Percentiles rank a stretch among this genome's conserved stretches.
Conservation (phyloP, 179 eudicot species). For the Camellia oleifera region DNA sequence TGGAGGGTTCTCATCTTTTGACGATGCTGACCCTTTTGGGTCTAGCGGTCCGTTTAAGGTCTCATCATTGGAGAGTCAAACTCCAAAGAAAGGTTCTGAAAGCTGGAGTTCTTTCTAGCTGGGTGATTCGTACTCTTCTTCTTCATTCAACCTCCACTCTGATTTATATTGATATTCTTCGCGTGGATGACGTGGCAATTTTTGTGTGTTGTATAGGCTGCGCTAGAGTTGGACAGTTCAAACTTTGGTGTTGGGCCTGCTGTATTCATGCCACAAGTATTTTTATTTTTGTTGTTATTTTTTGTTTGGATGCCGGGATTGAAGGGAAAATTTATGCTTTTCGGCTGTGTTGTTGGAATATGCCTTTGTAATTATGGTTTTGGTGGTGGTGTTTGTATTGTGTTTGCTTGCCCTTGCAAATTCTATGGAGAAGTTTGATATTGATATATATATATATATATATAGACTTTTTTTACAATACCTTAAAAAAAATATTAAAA, state of each 20-base stretch:
- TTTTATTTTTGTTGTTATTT: too few species aligned
- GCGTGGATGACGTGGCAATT: constrained; percentile 2
- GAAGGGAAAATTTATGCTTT: neutral
- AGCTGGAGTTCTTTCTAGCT: constrained; percentile 68
- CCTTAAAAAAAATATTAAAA: too few species aligned
- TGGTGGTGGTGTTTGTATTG: neutral
- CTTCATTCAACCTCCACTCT: constrained; percentile 6
- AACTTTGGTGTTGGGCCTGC: constrained; percentile 6
- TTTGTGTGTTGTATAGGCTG: constrained; percentile 24
- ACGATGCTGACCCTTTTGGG: constrained; percentile 88
- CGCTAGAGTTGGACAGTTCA: constrained; percentile 13
- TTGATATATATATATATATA: too few species aligned
- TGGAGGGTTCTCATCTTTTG: constrained; percentile 64
- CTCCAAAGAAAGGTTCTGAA: constrained; percentile 63
- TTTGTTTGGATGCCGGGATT: neutral
- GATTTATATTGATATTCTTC: constrained; percentile 8
- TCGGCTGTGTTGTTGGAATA: neutral
- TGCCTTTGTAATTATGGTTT: constrained; percentile 13
- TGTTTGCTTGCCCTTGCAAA: neutral
- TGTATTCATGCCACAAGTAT: constrained; percentile 6
- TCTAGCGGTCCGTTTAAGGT: constrained; percentile 87
- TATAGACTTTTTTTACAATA: too few species aligned
- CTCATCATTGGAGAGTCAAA: constrained; percentile 49
- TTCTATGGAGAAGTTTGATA: neutral
- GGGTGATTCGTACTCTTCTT: constrained; percentile 7